Base-by-base conservation (phyloP, 139 green algal genomes). In the Diplosphaera chodatii region DNA sequence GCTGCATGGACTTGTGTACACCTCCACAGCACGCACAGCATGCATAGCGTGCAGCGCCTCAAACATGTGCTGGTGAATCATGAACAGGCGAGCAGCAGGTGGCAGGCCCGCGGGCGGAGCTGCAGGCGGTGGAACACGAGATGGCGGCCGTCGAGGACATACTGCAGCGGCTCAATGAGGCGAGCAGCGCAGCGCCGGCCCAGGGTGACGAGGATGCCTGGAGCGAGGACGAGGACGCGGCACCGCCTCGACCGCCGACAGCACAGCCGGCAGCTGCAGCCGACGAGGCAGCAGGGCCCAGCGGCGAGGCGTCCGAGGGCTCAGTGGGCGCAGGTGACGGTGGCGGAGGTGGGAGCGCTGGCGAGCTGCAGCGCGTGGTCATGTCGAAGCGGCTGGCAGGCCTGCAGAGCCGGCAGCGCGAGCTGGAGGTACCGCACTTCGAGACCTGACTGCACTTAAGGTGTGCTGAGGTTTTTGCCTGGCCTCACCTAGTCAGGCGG, bases 371-470 rank as follows among this genome's bases (percentile, higher is more conserved):
- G 68, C 64, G 70, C 33, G 79, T 77, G 27, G 76, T 78, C 18
- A 74, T 83, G 55, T n/a, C 30, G 20, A 69, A 86, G 71, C 71
- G 82, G 16, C 73, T 83, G 55, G 69, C 62, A 16, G 77, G 71
- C 5, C 64, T 86, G 63, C 67, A 20, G 33, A 72, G 40, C 29
- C 81, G 55, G 25, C n/a, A 66, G 29, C 79, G 69, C 81, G 16
- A 37, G 28, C 22, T 72, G 25, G 69, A 66, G 1, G 41, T 63
- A n/a, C 18, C 1, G n/a, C 10, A 3, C 55, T n/a, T 28, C 37
- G 40, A n/a, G 30, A n/a, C 30, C 30, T 5, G 22, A 20, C 21
- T 1, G 59, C 3, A 56, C 32, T 22, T 20, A 55, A 33, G 15
- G 8, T 27, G 41, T 20, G 18, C 31, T 29, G 37, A 6, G 8